phyloP scores from a whole-genome alignment of 75 land plant genomes.

The Pinus taeda region DNA sequence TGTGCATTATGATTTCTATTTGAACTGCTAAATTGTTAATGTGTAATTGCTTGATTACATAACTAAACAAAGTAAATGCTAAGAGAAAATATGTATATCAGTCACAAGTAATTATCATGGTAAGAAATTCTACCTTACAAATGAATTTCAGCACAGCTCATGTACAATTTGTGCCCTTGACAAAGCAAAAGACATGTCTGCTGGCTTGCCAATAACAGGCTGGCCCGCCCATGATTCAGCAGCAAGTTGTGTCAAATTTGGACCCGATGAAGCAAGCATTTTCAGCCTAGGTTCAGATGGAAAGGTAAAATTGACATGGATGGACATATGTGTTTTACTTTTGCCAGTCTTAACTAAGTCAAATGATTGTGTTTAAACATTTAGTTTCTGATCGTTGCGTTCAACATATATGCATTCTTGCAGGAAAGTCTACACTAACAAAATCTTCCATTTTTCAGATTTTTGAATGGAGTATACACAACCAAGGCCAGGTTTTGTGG shows the following conservation, averaged over 20 bases:
- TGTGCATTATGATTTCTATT: too few relatives aligned
- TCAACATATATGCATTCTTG: not conserved
- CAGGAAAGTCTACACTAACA: not conserved
- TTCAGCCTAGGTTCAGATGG: conserved; percentile 94
- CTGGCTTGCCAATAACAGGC: conserved; percentile 91
- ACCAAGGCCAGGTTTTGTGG: conserved; percentile 80
- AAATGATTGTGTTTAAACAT: not conserved
- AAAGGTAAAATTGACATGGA: conserved; percentile 49
- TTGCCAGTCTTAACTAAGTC: not conserved
- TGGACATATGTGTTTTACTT: not conserved
- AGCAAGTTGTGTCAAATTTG: conserved; percentile 81
- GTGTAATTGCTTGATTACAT: too few relatives aligned
- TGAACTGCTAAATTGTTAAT: too few relatives aligned
- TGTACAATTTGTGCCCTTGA: conserved; percentile 13
- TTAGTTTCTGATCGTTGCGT: not conserved
- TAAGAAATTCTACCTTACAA: too few relatives aligned
- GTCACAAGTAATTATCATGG: too few relatives aligned
- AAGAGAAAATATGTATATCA: too few relatives aligned
- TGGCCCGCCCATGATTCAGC: conserved; percentile 99
- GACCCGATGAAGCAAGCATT: conserved; percentile 92
- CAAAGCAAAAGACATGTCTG: conserved; percentile 70
- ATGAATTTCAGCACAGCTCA: too few relatives aligned
- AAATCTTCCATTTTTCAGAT: conserved; percentile 32
- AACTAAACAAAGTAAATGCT: too few relatives aligned
- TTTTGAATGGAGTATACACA: conserved; percentile 90